phyloP scores from a whole-genome alignment of 257 asterid genomes.

The Buddleja alternifolia region DNA sequence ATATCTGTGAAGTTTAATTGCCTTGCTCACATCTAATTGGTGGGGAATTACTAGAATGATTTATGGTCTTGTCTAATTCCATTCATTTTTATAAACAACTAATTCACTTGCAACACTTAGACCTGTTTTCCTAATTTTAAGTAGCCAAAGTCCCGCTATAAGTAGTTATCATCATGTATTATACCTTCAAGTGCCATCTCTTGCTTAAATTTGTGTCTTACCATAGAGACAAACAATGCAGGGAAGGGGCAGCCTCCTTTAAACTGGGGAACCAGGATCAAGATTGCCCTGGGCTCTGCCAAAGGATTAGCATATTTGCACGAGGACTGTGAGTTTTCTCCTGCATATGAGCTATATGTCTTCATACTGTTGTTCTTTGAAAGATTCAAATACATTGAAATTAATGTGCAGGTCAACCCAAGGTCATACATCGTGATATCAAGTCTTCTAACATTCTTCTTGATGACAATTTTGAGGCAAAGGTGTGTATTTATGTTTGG shows the following conservation, averaged over 20 bases:
- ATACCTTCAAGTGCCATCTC: slow-evolving; percentile 28
- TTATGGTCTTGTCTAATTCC: slow-evolving; percentile 5
- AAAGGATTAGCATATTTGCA: slow-evolving; percentile 85
- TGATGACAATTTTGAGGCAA: slow-evolving; percentile 78
- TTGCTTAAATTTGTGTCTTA: slow-evolving; percentile 23
- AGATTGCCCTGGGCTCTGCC: slow-evolving; percentile 83
- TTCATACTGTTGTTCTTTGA: slow-evolving; percentile 7
- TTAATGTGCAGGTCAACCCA: slow-evolving; percentile 73
- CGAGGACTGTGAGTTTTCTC: slow-evolving; percentile 73
- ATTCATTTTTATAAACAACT: too few relatives aligned
- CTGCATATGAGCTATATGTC: slow-evolving; percentile 17
- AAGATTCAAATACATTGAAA: slow-evolving; percentile 21
- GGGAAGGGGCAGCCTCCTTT: slow-evolving; percentile 62
- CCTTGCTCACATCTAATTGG: neutral
- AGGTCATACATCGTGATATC: slow-evolving; percentile 88
- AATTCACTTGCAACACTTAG: neutral
- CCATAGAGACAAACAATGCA: slow-evolving; percentile 40
- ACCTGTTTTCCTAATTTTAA: slow-evolving; percentile 15
- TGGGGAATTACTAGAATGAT: slow-evolving; percentile 11
- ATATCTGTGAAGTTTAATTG: neutral
- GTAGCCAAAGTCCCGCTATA: slow-evolving; percentile 18
- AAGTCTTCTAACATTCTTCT: slow-evolving; percentile 87
- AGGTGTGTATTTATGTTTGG: slow-evolving; percentile 46
- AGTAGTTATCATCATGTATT: slow-evolving; percentile 11
- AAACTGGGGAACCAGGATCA: slow-evolving; percentile 77